Base-by-base conservation (phyloP, 2,329 filamentous ascomycete genomes). In the Cercospora canescens region DNA sequence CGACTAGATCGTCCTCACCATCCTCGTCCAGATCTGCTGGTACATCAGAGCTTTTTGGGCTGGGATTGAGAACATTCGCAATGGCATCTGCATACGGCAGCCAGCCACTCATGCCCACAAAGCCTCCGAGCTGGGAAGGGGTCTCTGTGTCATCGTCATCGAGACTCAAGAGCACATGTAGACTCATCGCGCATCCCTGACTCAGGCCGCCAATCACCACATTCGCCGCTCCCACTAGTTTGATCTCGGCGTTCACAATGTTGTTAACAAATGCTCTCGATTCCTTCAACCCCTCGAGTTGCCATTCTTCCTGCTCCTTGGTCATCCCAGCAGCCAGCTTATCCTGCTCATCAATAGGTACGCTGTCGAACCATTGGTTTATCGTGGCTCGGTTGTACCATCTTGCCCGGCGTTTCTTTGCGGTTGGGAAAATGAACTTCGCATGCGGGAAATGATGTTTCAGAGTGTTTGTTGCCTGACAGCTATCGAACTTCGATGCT, bases 351-450 rank as follows among this genome's bases (percentile, higher is more conserved):
- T 60, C 34, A 16, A 62, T 48, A 1, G 77, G 78, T 18, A 78
- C 81, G 9, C 81, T 78, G 68, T 87, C 81, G 67, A 85, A 86
- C 84, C 85, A 87, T 70, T 85, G 82, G 8, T 82, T 81, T 39
- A 85, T 79, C 11, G 77, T 74, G 0, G 78, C 75, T 2, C 80
- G 78, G 6, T 82, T 79, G 50, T 84, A 81, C 3, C 78, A 76
- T 1, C 74, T 78, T 0, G 84, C 80, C 9, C 82, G 80, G 0
- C 82, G 78, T 12, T 79, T 80, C 6, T 74, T 78, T 0, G 85
- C 79, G 0, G 83, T 85, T 0, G 84, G 85, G 63, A 86, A 86
- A 45, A 87, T 74, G 63, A 85, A 86, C 65, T 81, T 82, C 1
- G 80, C 79, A 56, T 82, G 67, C 0, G 82, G 79, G 9, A 85